A percentile compares a stretch with the other conserved stretches of the same genome.
phyloP scores from a whole-genome alignment of 805 yeast species.

The Saccharomyces jurei region DNA sequence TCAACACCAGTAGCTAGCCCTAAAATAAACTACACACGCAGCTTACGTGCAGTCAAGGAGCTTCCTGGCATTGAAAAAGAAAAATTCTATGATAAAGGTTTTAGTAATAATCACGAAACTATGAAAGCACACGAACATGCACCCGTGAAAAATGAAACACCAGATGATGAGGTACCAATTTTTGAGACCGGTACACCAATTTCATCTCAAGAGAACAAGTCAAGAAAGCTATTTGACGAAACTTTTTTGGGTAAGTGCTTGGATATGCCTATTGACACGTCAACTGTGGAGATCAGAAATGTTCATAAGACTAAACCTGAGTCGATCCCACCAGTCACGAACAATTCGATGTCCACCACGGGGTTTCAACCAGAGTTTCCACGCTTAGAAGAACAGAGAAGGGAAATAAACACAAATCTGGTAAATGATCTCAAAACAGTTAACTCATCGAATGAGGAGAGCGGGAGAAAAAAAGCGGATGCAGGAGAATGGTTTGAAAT shows the following conservation, averaged over 20 bases:
- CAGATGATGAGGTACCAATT: neutral
- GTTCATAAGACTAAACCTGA: neutral
- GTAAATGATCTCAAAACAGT: neutral
- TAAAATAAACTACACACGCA: neutral
- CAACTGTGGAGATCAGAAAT: neutral
- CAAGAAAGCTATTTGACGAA: neutral
- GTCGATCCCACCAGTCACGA: neutral
- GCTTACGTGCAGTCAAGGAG: neutral
- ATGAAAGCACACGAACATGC: neutral
- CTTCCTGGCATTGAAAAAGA: neutral
- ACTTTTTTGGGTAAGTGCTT: neutral
- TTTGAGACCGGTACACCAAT: neutral
- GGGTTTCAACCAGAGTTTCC: neutral
- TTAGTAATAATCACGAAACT: neutral
- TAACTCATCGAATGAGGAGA: neutral
- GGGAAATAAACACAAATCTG: neutral
- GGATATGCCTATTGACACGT: neutral
- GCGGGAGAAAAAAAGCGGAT: too few species aligned
- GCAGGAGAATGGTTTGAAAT: neutral
- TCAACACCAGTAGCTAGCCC: slow-evolving; percentile 16
- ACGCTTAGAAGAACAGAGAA: neutral
- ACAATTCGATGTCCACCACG: neutral
- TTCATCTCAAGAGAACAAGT: neutral
- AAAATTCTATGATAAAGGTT: neutral
- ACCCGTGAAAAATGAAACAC: neutral